A percentile compares a stretch with the other conserved stretches of the same genome.
phyloP scores from a whole-genome alignment of 179 eudicot species.

The Actinidia arguta region DNA sequence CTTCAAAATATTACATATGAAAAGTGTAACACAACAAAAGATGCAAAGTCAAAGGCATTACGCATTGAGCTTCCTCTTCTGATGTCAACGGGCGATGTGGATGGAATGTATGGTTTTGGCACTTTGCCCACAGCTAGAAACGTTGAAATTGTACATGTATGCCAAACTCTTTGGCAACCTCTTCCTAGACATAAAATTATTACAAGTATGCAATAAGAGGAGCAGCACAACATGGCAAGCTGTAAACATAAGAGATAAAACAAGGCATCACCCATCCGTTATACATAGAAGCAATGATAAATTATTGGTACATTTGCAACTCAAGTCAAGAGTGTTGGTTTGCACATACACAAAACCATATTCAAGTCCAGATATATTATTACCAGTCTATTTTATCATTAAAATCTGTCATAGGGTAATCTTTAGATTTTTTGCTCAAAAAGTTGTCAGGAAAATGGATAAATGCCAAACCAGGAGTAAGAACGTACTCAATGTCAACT shows the following conservation, averaged over 20 bases:
- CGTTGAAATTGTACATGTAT: slow-evolving; percentile 86
- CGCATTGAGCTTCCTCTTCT: slow-evolving; percentile 75
- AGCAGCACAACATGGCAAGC: slow-evolving; percentile 4
- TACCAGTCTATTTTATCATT: neutral
- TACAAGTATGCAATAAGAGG: neutral
- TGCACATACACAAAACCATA: neutral
- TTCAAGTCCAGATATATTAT: neutral
- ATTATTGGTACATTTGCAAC: neutral
- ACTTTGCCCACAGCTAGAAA: slow-evolving; percentile 95
- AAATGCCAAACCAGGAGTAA: neutral
- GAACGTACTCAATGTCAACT: slow-evolving; percentile 1
- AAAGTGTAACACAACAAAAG: neutral
- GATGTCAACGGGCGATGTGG: slow-evolving; percentile 86
- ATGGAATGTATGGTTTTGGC: slow-evolving; percentile 92
- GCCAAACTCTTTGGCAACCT: slow-evolving; percentile 91
- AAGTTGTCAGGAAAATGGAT: neutral
- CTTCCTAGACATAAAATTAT: slow-evolving; percentile 56
- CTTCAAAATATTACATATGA: neutral
- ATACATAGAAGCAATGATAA: neutral
- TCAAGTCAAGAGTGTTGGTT: neutral
- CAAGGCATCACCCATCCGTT: neutral
- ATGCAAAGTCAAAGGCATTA: slow-evolving; percentile 33
- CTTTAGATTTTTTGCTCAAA: neutral
- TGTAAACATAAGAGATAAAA: neutral
- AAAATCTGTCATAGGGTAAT: neutral